Base-by-base conservation (phyloP, 345 rosid genomes). In the Lepidium aucheri region DNA sequence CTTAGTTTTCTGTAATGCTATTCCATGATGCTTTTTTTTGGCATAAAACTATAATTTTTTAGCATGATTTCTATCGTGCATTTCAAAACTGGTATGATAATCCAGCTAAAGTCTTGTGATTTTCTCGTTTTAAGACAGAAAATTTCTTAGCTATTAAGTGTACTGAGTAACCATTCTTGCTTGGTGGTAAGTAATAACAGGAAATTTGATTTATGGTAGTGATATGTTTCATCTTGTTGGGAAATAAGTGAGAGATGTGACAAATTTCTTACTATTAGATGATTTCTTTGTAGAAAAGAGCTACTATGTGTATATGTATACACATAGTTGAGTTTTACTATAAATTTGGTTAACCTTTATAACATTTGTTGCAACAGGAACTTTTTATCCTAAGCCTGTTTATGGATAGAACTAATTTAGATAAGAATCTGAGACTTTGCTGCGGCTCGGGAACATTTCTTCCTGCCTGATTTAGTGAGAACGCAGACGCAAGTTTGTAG, bases 361-460 rank as follows among this genome's bases (percentile, higher is more conserved):
- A 68, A 49, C 34, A 44, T 52, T 52, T 20, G 34, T 44, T 26
- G 40, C 60, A 32, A 49, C 53, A 72, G 3, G 45, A 63, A 53
- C 3, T 43, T 57, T 16, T 9, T 5, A 32, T 64, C 65, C 56
- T 40, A 57, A 56, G 17, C 65, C 5, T 46, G 16, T 64, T 10
- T 26, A 32, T 57, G 16, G 3, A 33, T 60, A 72, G n/a, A 56
- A 12, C 15, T 24, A 66, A 17, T 22, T 80, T 80, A 90, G 4
- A 87, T 74, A 6, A 87, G 87, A 74, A 87, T 83, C 78, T 84
- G 95, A 35, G 91, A 86, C 75, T 65, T 85, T 0, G 95, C 95
- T 22, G 92, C 87, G 1, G 74, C 84, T 0, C 95, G 82, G 26
- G 92, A 85, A 72, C 95, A 87, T 71, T 78, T 85, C 69, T 76